Evolutionary conservation across 306 rosid genomes (phyloP).

Genomic region (Pyrus pyrifolia): DNA sequence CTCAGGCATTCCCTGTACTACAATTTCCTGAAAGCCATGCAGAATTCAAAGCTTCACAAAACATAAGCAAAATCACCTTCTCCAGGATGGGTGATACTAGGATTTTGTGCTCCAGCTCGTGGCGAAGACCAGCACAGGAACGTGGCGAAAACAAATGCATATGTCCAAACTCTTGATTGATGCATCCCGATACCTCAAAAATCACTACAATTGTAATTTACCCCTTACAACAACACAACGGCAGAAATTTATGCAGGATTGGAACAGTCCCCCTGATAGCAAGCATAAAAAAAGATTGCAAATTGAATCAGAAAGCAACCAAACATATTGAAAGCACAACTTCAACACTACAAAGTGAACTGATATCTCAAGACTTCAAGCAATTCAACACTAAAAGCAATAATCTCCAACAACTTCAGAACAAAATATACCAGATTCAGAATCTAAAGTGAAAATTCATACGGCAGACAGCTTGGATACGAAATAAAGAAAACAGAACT

Average conservation of each 20-base stretch:
- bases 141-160: conserved; percentile 25
- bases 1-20: not conserved
- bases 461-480: too few species aligned
- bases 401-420: too few species aligned
- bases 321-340: not conserved
- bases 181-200: conserved; percentile 35
- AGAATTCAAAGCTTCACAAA: conserved; percentile 9
- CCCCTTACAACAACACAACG: conserved; percentile 17
- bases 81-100: conserved; percentile 19
- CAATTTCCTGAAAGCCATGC: not conserved
- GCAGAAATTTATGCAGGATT: not conserved
- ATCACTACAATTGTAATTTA: conserved; percentile 15
- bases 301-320: conserved; percentile 9
- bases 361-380: not conserved
- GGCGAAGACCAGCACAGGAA: conserved; percentile 46
- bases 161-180: conserved; percentile 38
- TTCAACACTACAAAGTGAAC: conserved; percentile 4
- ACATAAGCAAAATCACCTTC: conserved; percentile 48
- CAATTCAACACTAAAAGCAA: not conserved
- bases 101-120: conserved; percentile 26
- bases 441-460: too few species aligned
- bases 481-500: too few species aligned
- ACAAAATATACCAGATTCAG: too few species aligned
- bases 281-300: conserved; percentile 8
- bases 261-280: conserved; percentile 26